Evolutionary conservation across 2,329 filamentous ascomycete species (phyloP).

Genomic region (Zopfia rhizophila): DNA sequence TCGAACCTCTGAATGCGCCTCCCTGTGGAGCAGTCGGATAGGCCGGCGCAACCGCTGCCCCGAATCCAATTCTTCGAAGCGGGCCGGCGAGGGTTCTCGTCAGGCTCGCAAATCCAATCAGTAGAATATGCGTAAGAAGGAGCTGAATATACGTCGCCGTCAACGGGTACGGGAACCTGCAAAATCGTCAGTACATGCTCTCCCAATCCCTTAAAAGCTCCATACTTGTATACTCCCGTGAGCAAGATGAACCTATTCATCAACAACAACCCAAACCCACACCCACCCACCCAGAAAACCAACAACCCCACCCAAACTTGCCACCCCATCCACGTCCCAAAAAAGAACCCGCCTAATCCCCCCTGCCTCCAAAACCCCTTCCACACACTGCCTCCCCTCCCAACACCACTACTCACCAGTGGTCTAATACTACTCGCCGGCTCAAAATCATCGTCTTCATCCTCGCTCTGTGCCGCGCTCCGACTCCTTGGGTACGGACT

Average conservation of each 20-base stretch:
- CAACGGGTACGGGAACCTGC: conserved; percentile 64
- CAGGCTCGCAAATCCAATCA: conserved; percentile 60
- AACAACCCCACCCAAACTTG: conserved; percentile 60
- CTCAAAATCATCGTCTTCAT: conserved; percentile 58
- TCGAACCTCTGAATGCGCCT: conserved; percentile 38
- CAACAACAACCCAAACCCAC: conserved; percentile 58
- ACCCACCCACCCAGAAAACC: conserved; percentile 60
- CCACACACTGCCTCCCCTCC: conserved; percentile 39
- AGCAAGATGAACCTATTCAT: conserved; percentile 64
- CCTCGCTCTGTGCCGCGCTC: conserved; percentile 57
- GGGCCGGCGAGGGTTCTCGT: conserved; percentile 57
- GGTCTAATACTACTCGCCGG: conserved; percentile 51
- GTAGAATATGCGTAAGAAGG: conserved; percentile 60
- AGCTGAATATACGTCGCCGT: conserved; percentile 63
- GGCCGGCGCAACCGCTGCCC: conserved; percentile 57
- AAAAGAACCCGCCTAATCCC: conserved; percentile 60
- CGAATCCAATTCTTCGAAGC: conserved; percentile 55
- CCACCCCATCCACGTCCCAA: conserved; percentile 60
- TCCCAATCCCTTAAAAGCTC: conserved; percentile 1
- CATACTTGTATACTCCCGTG: conserved; percentile 59
- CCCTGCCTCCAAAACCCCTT: conserved; percentile 51
- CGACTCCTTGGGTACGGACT: conserved; percentile 57
- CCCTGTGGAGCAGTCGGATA: conserved; percentile 44
- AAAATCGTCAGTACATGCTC: conserved; percentile 24
- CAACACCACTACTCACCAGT: conserved; percentile 48